phyloP scores from a whole-genome alignment of 139 green algal genomes.

The Micractinium sp. region DNA sequence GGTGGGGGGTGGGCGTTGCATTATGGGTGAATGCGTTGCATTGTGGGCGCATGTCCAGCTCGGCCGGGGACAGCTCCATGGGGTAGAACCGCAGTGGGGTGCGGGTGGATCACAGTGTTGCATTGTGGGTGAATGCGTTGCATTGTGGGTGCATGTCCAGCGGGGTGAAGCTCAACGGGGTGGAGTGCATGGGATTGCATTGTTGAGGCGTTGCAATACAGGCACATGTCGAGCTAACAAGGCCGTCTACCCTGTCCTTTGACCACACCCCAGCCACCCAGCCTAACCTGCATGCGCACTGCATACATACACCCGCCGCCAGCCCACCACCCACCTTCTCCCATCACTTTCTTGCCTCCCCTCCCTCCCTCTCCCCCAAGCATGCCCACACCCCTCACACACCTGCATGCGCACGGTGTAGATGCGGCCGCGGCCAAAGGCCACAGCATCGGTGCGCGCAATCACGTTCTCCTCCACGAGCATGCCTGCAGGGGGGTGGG shows the following conservation, averaged over 20 bases:
- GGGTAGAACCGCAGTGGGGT: constrained; percentile 42
- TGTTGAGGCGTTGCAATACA: background rate
- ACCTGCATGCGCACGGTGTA: constrained; percentile 67
- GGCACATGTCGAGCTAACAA: background rate
- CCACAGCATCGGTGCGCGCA: constrained; percentile 17
- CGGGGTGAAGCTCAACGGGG: too few relatives aligned
- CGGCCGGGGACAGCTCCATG: background rate
- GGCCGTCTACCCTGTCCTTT: too few relatives aligned
- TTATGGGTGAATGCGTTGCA: too few relatives aligned
- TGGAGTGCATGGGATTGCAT: background rate
- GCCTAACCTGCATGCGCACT: background rate
- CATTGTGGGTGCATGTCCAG: too few relatives aligned
- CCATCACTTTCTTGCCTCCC: too few relatives aligned
- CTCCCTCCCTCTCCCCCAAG: too few relatives aligned
- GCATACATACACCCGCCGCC: too few relatives aligned
- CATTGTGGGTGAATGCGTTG: background rate
- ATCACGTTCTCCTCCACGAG: constrained; percentile 72
- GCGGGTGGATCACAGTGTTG: background rate
- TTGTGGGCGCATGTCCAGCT: too few relatives aligned
- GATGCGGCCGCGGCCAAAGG: constrained; percentile 35
- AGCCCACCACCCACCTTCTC: too few relatives aligned
- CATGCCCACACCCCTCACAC: constrained; percentile 13
- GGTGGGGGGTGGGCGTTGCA: background rate
- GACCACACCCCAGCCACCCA: too few relatives aligned
- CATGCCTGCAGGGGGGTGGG: constrained; percentile 41